A percentile compares a stretch with the other conserved stretches of the same genome.
Evolutionary conservation across 1,284 basidiomycete species (phyloP).

Genomic region (Pulchroboletus neoregius): DNA sequence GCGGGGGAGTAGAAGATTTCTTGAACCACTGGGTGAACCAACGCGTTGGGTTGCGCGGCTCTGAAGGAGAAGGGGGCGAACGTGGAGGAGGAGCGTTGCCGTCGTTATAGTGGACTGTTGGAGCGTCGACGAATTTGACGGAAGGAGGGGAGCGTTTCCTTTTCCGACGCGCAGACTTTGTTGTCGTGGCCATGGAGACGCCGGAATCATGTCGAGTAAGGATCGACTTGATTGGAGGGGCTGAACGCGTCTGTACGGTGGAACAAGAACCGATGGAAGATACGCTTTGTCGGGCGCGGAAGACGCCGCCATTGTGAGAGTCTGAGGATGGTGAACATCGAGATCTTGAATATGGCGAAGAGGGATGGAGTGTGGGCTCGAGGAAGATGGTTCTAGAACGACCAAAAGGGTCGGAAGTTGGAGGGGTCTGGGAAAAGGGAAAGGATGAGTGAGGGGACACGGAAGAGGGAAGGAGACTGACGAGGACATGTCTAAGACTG

Average conservation of each 20-base stretch:
- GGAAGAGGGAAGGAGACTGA: slow-evolving; percentile 16
- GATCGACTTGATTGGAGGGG: slow-evolving; percentile 29
- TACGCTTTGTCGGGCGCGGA: slow-evolving; percentile 31
- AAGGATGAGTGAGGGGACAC: slow-evolving; percentile 6
- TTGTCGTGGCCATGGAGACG: slow-evolving; percentile 33
- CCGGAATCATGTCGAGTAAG: slow-evolving; percentile 35
- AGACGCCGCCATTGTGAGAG: slow-evolving; percentile 9
- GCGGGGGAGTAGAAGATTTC: slow-evolving; percentile 17
- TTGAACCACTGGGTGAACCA: slow-evolving; percentile 34
- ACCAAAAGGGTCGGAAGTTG: slow-evolving; percentile 11
- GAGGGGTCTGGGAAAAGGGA: slow-evolving; percentile 22
- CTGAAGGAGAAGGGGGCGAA: slow-evolving; percentile 17
- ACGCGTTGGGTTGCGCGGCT: slow-evolving; percentile 7
- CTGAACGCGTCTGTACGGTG: slow-evolving; percentile 25
- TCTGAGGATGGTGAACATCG: slow-evolving; percentile 21
- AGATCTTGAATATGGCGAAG: slow-evolving; percentile 21
- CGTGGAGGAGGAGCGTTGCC: slow-evolving; percentile 23
- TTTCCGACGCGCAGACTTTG: slow-evolving; percentile 25
- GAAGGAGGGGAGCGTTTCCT: slow-evolving; percentile 37
- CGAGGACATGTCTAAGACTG: slow-evolving; percentile 30
- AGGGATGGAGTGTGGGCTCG: slow-evolving; percentile 16
- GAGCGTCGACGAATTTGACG: slow-evolving; percentile 43
- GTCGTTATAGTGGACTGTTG: slow-evolving; percentile 36
- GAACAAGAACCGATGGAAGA: slow-evolving; percentile 33
- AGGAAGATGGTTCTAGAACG: slow-evolving; percentile 32